Base-by-base conservation (phyloP, 345 rosid species). In the Ailanthus altissimus region DNA sequence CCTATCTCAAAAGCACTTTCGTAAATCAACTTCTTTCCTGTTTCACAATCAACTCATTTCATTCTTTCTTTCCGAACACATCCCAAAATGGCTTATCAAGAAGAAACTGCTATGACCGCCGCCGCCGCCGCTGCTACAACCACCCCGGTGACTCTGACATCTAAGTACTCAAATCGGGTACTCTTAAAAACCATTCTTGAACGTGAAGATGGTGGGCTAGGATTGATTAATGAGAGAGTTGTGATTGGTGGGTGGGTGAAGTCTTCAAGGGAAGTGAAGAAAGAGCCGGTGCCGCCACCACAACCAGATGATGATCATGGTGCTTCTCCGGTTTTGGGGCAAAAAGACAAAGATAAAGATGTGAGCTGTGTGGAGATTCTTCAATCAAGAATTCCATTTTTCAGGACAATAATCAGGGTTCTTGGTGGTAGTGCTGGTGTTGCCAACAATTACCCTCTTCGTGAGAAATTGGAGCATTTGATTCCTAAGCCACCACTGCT, bases 201-300 rank as follows among this genome's bases (percentile, higher is more conserved):
- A 43, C 73, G 86, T 1, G 75, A 69, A 10, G 93, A 91, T 67
- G 84, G 86, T 25, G 94, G 90, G 21, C 36, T 65, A 8, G 84
- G 86, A 13, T 65, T 89, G 20, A 54, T 67, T 4, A 93, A 92
- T 1, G 58, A 88, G 75, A 88, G 82, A 23, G 71, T 91, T 36
- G 90, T 91, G 67, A 63, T 93, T 38, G 99, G 99, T 4, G 99
- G 99, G n/a, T 93, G 99, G 99, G 93, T 95, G 11, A 93, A 86
- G 87, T 82, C 94, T 81, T 89, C 87, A 50, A 90, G 78, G 76
- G 94, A 93, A 15, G 81, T 83, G 73, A 85, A 56, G 78, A 87
- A 79, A 73, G 91, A 90, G 28, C 78, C 82, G 21, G 50, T 72
- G 21, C 62, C 81, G 2, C 80, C 47, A 0, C 76, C 81, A 7